Evolutionary conservation across 2,329 filamentous ascomycete species (phyloP), one percentile per base, ranked within the genome.

Genomic region (Pseudogymnoascus sp.): DNA sequence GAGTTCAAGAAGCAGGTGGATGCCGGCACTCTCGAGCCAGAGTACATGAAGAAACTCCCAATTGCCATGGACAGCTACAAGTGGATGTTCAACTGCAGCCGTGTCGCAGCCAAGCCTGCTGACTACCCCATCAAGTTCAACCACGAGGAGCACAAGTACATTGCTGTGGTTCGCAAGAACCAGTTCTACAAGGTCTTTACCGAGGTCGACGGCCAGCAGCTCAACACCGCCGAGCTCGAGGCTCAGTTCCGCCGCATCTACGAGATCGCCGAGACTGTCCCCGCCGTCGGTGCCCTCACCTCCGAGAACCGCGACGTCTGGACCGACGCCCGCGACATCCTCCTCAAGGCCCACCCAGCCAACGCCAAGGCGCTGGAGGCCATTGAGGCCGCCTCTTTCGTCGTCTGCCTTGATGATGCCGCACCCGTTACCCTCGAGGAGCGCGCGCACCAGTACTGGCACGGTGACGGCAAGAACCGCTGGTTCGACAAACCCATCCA

Each of bases 401-500:
- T 96, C 33, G 83, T 99, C 68, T 97, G 92, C 74, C 82, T 99
- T 5, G 94, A 99, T 71, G 91, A 96, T 69, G 90, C 92, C 19
- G 80, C 86, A 2, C 94, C 94, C 1, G 85, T 97, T 23, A 99
- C 94, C 0, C 83, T 96, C 13, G 92, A 96, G 77, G 94, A 97
- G 80, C 91, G 95, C 63, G 89, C 92, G 1, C 90, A 88, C 74
- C 88, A 91, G 73, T 99, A 96, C 82, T 99, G 94, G 95, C 92
- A 97, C 76, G 94, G 94, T 59, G 92, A 99, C 70, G 94, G 94
- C 61, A 79, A 83, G 67, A 99, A 99, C 79, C 85, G 94, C 66
- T 99, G 92, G 92, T 97, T 86, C 71, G 94, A 99, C 81, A 99
- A 99, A 81, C 94, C 94, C 5, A 78, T 96, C 59, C 92, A 99